Base-by-base conservation (phyloP, 2,329 filamentous ascomycete genomes). In the Fusarium papillatum region DNA sequence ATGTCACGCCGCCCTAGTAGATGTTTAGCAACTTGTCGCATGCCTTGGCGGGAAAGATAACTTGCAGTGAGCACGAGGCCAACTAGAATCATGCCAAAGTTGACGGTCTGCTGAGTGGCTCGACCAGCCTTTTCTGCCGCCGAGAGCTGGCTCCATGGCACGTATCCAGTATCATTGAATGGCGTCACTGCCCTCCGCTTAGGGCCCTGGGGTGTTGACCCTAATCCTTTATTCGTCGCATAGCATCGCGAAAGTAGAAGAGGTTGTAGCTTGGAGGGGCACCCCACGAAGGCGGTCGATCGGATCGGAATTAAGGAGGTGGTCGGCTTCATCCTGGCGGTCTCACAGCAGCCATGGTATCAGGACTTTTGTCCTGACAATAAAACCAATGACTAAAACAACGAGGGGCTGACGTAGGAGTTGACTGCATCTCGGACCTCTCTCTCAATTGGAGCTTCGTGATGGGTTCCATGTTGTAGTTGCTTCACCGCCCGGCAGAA, bases 101-200 rank as follows among this genome's bases (percentile, higher is more conserved):
- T 98, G 87, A 98, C 93, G 19, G 93, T 94, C 84, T 98, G 96
- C 84, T 98, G 96, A 1, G 95, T 96, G 11, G 95, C 94, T 46
- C 96, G 91, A 29, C 93, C 94, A 4, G 93, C 92, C 84, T 98
- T 98, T 83, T 98, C 96, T 60, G 87, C 87, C 0, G 86, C 87
- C 1, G 93, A 95, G 4, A 98, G 89, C 66, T 97, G 89, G 5
- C 87, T 89, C 96, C 96, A 98, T 6, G 92, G 91, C 2, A 98
- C 92, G 74, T 90, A 89, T 10, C 96, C 96, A 80, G 95, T 94
- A 79, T 98, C 96, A 79, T 95, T 97, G 80, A 96, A 93, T 0
- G 96, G 90, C 0, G 95, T 98, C 31, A 98, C 92, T 46, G 92
- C 89, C 80, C 90, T 92, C 66, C 95, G 90, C 74, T 88, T 90